phyloP scores from a whole-genome alignment of 2,329 filamentous ascomycete species.

The Fusarium abutilonis region DNA sequence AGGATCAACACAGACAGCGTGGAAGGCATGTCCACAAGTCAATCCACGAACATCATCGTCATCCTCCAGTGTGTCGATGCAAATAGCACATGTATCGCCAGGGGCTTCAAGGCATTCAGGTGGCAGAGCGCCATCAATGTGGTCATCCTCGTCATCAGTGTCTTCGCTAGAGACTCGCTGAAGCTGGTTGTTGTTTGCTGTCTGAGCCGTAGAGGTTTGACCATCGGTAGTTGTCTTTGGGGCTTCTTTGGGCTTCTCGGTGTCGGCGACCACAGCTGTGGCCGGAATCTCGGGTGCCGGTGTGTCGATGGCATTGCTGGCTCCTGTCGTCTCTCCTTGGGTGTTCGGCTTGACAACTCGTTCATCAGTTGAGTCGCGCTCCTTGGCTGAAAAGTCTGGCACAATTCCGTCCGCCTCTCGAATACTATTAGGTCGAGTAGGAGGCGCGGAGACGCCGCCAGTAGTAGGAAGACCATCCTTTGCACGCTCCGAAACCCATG shows the following conservation, averaged over 20 bases:
- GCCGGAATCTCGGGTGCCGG: constrained; percentile 31
- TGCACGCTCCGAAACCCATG: constrained; percentile 86
- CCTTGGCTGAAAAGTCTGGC: constrained; percentile 57
- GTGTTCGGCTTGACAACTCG: constrained; percentile 41
- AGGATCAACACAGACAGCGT: constrained; percentile 93
- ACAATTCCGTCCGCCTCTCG: constrained; percentile 70
- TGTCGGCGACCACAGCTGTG: constrained; percentile 30
- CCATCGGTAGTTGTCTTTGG: constrained; percentile 32
- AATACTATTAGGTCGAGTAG: constrained; percentile 78
- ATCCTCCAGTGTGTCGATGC: constrained; percentile 91
- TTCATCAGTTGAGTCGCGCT: constrained; percentile 57
- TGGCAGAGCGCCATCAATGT: constrained; percentile 83
- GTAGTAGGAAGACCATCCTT: constrained; percentile 83
- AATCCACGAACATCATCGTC: constrained; percentile 95
- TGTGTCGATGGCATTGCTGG: constrained; percentile 14
- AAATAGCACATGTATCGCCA: constrained; percentile 95
- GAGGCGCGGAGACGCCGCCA: constrained; percentile 81
- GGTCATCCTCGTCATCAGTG: constrained; percentile 76
- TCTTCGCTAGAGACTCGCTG: constrained; percentile 61
- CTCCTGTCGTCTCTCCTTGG: constrained; percentile 35
- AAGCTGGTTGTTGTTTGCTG: constrained; percentile 44
- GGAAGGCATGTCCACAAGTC: constrained; percentile 97
- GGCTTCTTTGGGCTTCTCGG: constrained; percentile 38
- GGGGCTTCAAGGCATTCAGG: constrained; percentile 82
- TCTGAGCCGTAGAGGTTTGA: constrained; percentile 41